A percentile compares a stretch with the other conserved stretches of the same genome.
phyloP scores from a whole-genome alignment of 1,284 basidiomycete species.

The Ceraceosorus guamensis region DNA sequence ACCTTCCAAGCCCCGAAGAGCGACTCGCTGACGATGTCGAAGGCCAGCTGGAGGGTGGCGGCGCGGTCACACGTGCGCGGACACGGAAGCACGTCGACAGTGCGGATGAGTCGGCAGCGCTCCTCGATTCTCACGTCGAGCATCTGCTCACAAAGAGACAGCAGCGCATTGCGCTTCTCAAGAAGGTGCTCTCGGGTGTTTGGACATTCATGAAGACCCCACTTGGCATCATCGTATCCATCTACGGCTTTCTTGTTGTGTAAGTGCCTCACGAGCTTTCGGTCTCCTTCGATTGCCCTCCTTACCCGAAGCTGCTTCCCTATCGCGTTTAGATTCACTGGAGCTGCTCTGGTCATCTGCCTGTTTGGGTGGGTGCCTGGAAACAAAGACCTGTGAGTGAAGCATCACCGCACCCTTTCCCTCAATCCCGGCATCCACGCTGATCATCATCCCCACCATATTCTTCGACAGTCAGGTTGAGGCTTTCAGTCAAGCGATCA shows the following conservation, averaged over 20 bases:
- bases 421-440: too few relatives aligned
- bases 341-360: conserved; percentile 24
- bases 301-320: not conserved
- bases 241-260: conserved; percentile 63
- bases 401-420: too few relatives aligned
- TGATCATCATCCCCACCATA: too few relatives aligned
- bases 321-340: conserved; percentile 11
- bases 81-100: too few relatives aligned
- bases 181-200: conserved; percentile 62
- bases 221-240: conserved; percentile 61
- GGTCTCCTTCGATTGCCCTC: not conserved
- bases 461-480: too few relatives aligned
- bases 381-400: conserved; percentile 24
- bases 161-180: conserved; percentile 42
- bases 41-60: conserved; percentile 8
- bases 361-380: conserved; percentile 19
- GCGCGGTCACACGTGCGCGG: not conserved
- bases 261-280: too few relatives aligned
- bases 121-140: conserved; percentile 23
- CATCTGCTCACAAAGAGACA: conserved; percentile 20
- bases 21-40: not conserved
- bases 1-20: conserved; percentile 48
- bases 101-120: too few relatives aligned
- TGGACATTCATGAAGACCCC: conserved; percentile 76
- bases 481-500: conserved; percentile 67